Percentiles rank a stretch among this genome's conserved stretches.
phyloP scores from a whole-genome alignment of 768 basidiomycete species.

The Phlegmacium glaucopus region DNA sequence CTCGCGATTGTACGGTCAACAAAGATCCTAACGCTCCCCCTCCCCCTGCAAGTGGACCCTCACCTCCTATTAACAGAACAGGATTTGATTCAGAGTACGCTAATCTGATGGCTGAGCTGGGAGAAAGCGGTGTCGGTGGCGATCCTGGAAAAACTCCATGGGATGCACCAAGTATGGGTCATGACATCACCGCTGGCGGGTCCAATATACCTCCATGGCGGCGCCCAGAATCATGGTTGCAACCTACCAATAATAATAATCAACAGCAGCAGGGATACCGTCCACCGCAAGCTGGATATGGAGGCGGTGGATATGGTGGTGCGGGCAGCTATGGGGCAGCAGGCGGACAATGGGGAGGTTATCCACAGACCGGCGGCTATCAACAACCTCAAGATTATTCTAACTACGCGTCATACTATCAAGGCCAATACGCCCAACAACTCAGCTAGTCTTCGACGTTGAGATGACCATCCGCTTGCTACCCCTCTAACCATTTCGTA shows the following conservation, averaged over 20 bases:
- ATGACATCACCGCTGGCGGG: slow-evolving; percentile 71
- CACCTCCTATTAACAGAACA: slow-evolving; percentile 57
- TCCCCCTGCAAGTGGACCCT: slow-evolving; percentile 38
- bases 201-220: slow-evolving; percentile 89
- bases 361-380: slow-evolving; percentile 42
- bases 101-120: slow-evolving; percentile 95
- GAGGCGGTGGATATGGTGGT: slow-evolving; percentile 37
- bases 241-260: slow-evolving; percentile 44
- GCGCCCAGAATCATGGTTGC: slow-evolving; percentile 84
- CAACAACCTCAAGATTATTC: slow-evolving; percentile 68
- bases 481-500: slow-evolving; percentile 41
- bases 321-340: slow-evolving; percentile 40
- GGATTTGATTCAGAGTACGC: slow-evolving; percentile 98
- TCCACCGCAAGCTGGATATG: slow-evolving; percentile 62
- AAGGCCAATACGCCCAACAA: slow-evolving; percentile 83
- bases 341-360: slow-evolving; percentile 46
- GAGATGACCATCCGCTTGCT: slow-evolving; percentile 22
- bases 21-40: slow-evolving; percentile 76
- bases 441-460: slow-evolving; percentile 38
- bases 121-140: slow-evolving; percentile 66
- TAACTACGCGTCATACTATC: slow-evolving; percentile 86
- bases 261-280: slow-evolving; percentile 63
- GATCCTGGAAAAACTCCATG: slow-evolving; percentile 53
- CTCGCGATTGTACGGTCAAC: slow-evolving; percentile 93
- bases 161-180: slow-evolving; percentile 48